Evolutionary conservation across 345 rosid species (phyloP), one percentile per base, ranked within the genome.

Genomic region (Anacardium occidentale): DNA sequence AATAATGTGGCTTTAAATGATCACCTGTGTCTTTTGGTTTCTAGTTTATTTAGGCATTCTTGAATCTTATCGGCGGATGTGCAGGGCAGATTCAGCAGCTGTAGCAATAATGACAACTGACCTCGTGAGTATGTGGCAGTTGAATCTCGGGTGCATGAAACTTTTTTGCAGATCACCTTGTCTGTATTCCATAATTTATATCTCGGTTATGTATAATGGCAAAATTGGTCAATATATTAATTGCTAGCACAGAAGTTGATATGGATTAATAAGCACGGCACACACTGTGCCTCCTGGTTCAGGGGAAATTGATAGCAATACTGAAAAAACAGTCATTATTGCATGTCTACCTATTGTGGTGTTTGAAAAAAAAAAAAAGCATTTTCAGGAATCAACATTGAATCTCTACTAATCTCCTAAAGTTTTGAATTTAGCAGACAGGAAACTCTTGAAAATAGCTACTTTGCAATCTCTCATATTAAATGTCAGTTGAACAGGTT

Each of bases 101-200:
- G 89, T 92, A 79, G 98, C 99, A 48, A 91, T 95, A 80, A 92
- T 98, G 4, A 92, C 99, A 32, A 95, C 98, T 1, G 99, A 95
- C 82, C 93, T 95, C 67, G 96, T 91, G 45, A 95, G 96, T 83
- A 95, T 60, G 98, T 91, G 64, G 99, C 99, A 32, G 68, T 95
- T 80, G 96, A 90, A 75, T 83, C 88, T 63, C 79, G 83, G 89
- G 99, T 90, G 68, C 55, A 72, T 62, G 70, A 73, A 32, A 34
- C 25, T 57, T 67, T 21, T 34, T 20, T 13, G 10, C n/a, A 50
- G 20, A 62, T 63, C n/a, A 50, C 24, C 17, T 17, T 7, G 25
- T 21, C 5, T 64, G 10, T 8, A 32, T 12, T 29, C 70, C 48
- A 0, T 44, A 57, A 18, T 22, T 71, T 54, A 25, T 14, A 68